Percentiles rank a stretch among this genome's conserved stretches.
Evolutionary conservation across 2,329 filamentous ascomycete species (phyloP).

Genomic region (Exophiala dermatitidis): DNA sequence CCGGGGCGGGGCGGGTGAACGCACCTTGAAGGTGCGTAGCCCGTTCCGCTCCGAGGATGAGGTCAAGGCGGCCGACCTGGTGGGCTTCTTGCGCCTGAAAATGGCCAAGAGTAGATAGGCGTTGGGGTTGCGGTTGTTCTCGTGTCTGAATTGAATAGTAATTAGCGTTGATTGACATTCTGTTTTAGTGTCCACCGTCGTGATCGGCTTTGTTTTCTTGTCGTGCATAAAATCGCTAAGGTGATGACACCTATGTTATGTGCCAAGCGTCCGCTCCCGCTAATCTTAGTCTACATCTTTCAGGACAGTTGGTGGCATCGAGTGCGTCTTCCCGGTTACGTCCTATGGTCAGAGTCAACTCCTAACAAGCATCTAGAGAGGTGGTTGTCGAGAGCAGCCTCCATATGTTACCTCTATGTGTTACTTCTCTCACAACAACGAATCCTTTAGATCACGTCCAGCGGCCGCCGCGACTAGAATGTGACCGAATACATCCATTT

Average conservation of each 20-base stretch:
- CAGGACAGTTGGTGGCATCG: too few species aligned
- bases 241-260: too few species aligned
- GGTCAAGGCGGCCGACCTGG: constrained; percentile 62
- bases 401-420: too few species aligned
- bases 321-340: too few species aligned
- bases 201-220: not conserved
- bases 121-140: not conserved
- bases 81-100: constrained; percentile 57
- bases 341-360: too few species aligned
- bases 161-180: not conserved
- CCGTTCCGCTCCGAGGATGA: constrained; percentile 78
- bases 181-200: not conserved
- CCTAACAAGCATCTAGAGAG: too few species aligned
- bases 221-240: too few species aligned
- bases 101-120: constrained; percentile 18
- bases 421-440: too few species aligned
- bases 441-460: not conserved
- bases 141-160: not conserved
- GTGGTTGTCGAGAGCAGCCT: too few species aligned
- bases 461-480: not conserved
- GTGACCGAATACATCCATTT: not conserved
- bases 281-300: too few species aligned
- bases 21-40: constrained; percentile 71
- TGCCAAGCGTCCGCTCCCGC: too few species aligned
- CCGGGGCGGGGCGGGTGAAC: constrained; percentile 47